Percentiles rank a stretch among this genome's conserved stretches.
phyloP scores from a whole-genome alignment of 805 yeast species.

The Candida cerambycidarum region DNA sequence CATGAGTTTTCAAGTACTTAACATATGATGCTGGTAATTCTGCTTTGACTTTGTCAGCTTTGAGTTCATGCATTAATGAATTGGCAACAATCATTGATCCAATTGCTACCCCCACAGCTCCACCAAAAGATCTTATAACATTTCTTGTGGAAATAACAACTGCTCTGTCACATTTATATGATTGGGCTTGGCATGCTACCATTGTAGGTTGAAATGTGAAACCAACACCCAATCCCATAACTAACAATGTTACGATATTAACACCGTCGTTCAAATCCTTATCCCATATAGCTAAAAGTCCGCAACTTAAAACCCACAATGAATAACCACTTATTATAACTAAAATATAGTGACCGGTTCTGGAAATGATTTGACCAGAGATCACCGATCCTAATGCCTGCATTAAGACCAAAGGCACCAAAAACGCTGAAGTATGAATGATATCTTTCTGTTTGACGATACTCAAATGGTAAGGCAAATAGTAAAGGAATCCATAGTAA shows the following conservation, averaged over 20 bases:
- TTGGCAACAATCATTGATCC: constrained; percentile 40
- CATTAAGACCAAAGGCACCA: constrained; percentile 45
- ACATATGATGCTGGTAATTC: constrained; percentile 17
- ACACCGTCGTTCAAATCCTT: constrained; percentile 31
- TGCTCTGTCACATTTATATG: constrained; percentile 52
- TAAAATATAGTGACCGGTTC: constrained; percentile 42
- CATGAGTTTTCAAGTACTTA: constrained; percentile 23
- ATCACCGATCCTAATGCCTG: constrained; percentile 44
- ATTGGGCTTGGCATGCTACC: constrained; percentile 58
- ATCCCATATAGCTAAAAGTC: constrained; percentile 35
- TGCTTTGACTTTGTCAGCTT: neutral
- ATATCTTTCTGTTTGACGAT: constrained; percentile 42
- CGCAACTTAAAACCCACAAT: constrained; percentile 43
- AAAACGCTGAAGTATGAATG: constrained; percentile 32
- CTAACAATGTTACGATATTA: constrained; percentile 20
- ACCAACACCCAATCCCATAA: constrained; percentile 45
- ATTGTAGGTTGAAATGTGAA: constrained; percentile 55
- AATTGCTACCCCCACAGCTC: constrained; percentile 59
- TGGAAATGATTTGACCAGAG: constrained; percentile 48
- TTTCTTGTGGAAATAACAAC: constrained; percentile 59
- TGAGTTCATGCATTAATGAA: constrained; percentile 26
- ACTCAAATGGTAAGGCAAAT: constrained; percentile 32
- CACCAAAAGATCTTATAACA: constrained; percentile 58
- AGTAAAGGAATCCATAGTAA: constrained; percentile 48
- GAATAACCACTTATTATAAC: constrained; percentile 44